Evolutionary conservation across 768 basidiomycete species (phyloP).

Genomic region (Leucocoprinus birnbaumii): DNA sequence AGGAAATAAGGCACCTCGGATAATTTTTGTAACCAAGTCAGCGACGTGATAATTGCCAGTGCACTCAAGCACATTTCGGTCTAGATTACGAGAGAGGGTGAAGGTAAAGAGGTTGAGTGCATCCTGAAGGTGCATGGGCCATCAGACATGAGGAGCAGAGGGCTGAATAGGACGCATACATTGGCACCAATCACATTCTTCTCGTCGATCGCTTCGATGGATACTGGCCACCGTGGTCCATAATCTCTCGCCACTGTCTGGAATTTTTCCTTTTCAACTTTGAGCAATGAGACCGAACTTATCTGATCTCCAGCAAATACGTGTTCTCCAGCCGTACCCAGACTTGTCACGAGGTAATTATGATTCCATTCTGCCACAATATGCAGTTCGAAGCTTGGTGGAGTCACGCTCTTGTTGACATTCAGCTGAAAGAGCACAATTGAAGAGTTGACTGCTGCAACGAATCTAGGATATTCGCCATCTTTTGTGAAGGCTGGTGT

Average conservation of each 20-base stretch:
- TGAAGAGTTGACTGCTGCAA: constrained; percentile 73
- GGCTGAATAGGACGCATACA: constrained; percentile 34
- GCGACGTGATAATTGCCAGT: constrained; percentile 73
- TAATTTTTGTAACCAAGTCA: constrained; percentile 76
- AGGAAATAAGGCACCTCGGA: constrained; percentile 45
- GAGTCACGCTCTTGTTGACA: constrained; percentile 22
- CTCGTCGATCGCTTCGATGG: constrained; percentile 54
- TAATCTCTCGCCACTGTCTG: constrained; percentile 69
- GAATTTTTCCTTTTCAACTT: constrained; percentile 40
- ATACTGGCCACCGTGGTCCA: constrained; percentile 70
- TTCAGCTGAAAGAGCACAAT: constrained; percentile 51
- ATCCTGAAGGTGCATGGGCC: constrained; percentile 36
- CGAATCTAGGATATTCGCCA: constrained; percentile 31
- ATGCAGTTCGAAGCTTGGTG: constrained; percentile 33
- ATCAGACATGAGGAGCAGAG: background rate
- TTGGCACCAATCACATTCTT: constrained; percentile 70
- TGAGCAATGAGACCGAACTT: constrained; percentile 72
- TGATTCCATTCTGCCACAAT: constrained; percentile 68
- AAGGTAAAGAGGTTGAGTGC: constrained; percentile 69
- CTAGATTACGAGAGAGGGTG: constrained; percentile 40
- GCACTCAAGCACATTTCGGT: constrained; percentile 48
- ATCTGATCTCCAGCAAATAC: constrained; percentile 80
- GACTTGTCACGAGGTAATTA: constrained; percentile 73
- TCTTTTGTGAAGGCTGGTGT: constrained; percentile 39
- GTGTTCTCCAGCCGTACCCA: constrained; percentile 51